Percentiles rank a stretch among this genome's conserved stretches.
Conservation (phyloP, 306 rosid species). For the Fagus crenata region DNA sequence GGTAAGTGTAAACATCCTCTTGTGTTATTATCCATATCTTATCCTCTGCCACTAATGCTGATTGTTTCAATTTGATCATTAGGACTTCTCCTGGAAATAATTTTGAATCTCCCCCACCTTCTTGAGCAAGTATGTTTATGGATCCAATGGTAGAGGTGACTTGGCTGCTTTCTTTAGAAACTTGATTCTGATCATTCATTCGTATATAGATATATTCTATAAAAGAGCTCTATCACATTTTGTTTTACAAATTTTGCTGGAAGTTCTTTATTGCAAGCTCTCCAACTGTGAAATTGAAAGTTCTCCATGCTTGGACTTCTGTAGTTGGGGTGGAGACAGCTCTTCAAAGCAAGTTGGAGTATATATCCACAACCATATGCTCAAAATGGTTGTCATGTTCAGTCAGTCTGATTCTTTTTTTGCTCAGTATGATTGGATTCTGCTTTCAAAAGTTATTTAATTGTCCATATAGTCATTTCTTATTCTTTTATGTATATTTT, state of each 20-base stretch:
- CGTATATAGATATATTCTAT: neutral
- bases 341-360: constrained; percentile 28
- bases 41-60: constrained; percentile 25
- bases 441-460: constrained; percentile 27
- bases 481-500: constrained; percentile 20
- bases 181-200: constrained; percentile 13
- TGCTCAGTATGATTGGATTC: constrained; percentile 26
- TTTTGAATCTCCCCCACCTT: constrained; percentile 50
- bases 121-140: constrained; percentile 39
- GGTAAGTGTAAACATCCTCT: constrained; percentile 42
- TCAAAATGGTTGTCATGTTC: constrained; percentile 31
- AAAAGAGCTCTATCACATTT: constrained; percentile 3
- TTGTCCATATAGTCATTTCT: constrained; percentile 43
- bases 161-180: constrained; percentile 22
- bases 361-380: constrained; percentile 15
- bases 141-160: constrained; percentile 25
- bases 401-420: constrained; percentile 29
- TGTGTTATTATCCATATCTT: constrained; percentile 10
- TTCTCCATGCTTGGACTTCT: constrained; percentile 18
- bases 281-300: constrained; percentile 35
- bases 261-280: constrained; percentile 32
- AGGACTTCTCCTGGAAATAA: constrained; percentile 69
- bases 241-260: constrained; percentile 30
- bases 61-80: constrained; percentile 38
- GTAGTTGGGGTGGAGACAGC: constrained; percentile 12